Evolutionary conservation across 140 eudicot genomes (phyloP).

Genomic region (Cichorium intybus): DNA sequence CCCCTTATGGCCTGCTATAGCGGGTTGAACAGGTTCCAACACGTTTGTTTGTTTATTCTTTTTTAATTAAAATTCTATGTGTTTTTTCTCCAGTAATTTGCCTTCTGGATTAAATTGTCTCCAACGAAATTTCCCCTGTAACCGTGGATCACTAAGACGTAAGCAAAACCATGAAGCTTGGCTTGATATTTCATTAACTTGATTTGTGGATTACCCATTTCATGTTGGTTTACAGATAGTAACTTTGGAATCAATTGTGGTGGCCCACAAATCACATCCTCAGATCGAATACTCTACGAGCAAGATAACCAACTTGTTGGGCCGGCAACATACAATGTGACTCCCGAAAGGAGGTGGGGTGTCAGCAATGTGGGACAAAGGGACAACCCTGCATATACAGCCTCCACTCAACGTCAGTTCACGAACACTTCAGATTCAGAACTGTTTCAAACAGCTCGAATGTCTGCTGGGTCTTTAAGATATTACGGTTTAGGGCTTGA

Average conservation of each 20-base stretch:
- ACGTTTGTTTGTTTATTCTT: too few relatives aligned
- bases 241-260: constrained; percentile 64
- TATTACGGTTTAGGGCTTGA: constrained; percentile 77
- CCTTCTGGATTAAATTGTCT: constrained; percentile 61
- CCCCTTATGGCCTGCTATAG: too few relatives aligned
- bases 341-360: constrained; percentile 60
- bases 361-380: constrained; percentile 75
- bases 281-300: constrained; percentile 37
- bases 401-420: constrained; percentile 37
- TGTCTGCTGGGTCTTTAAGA: constrained; percentile 79
- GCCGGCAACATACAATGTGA: constrained; percentile 51
- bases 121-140: constrained; percentile 68
- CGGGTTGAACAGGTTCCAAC: too few relatives aligned
- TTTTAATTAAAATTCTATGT: too few relatives aligned
- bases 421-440: constrained; percentile 60
- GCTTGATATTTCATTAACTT: not conserved
- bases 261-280: constrained; percentile 50
- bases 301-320: constrained; percentile 55
- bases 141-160: constrained; percentile 59
- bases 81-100: too few relatives aligned
- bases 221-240: constrained; percentile 40
- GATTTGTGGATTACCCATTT: not conserved
- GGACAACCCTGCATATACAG: constrained; percentile 25
- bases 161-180: constrained; percentile 24
- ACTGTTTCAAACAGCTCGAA: constrained; percentile 69